These are phyloP conservation scores for Lactarius sanguifluus DNA, from an alignment of 768 basidiomycete genomes.

Conservation along the genomic window DNA sequence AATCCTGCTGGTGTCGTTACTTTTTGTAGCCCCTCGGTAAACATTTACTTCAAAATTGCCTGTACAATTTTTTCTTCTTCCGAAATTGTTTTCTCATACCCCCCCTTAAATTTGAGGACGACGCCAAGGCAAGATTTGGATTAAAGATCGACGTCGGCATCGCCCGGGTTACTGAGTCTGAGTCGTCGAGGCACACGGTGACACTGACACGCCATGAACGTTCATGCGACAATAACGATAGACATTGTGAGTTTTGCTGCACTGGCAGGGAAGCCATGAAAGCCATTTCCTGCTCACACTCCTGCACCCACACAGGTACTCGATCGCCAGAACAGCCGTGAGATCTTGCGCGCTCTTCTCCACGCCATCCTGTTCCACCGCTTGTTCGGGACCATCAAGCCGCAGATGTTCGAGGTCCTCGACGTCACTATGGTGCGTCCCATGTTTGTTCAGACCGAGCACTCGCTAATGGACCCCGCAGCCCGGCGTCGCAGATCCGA, in stretches of 20 bases:
- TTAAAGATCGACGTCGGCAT: background rate
- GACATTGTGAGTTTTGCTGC: conserved; percentile 42
- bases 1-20: conserved; percentile 45
- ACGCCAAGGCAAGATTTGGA: background rate
- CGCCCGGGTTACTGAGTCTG: background rate
- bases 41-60: background rate
- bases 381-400: conserved; percentile 76
- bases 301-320: conserved; percentile 51
- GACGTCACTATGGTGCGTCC: conserved; percentile 80
- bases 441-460: background rate
- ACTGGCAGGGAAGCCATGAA: background rate
- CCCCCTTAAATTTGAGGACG: background rate
- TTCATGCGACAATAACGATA: conserved; percentile 49
- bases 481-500: conserved; percentile 77
- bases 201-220: conserved; percentile 17
- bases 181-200: background rate
- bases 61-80: background rate
- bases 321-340: conserved; percentile 69
- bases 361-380: conserved; percentile 84
- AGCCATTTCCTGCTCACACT: background rate
- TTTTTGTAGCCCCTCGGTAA: background rate
- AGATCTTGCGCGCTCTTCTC: conserved; percentile 73
- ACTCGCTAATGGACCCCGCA: conserved; percentile 32
- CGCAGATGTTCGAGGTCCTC: conserved; percentile 72
- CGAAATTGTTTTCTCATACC: background rate